Evolutionary conservation across 2,329 filamentous ascomycete species (phyloP).

Genomic region (Sphaerostilbella broomeana): DNA sequence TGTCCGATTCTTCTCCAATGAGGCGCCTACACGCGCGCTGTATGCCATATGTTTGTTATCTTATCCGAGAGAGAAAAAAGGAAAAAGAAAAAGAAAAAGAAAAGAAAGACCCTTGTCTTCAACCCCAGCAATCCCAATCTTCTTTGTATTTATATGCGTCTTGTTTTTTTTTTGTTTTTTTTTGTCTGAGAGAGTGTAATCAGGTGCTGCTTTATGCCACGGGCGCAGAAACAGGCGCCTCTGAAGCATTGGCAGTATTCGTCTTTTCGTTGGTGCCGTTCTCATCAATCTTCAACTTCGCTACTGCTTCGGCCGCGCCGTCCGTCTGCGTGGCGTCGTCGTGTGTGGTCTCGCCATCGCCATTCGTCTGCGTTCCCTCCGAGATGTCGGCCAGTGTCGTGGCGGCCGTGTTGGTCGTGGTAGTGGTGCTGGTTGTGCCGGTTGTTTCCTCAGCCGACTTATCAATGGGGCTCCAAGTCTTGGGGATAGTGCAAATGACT

Average conservation of each 20-base stretch:
- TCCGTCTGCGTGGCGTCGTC: constrained; percentile 25
- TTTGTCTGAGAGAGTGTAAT: too few species aligned
- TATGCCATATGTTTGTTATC: too few species aligned
- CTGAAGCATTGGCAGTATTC: constrained; percentile 4
- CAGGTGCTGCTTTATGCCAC: constrained; percentile 6
- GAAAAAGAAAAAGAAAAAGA: too few species aligned
- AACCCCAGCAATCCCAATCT: too few species aligned
- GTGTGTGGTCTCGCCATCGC: constrained; percentile 4
- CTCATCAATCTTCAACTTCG: constrained; percentile 29
- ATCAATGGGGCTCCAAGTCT: constrained; percentile 24
- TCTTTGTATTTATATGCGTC: too few species aligned
- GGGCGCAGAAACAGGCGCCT: constrained; percentile 5
- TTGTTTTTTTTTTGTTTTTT: too few species aligned
- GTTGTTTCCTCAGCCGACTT: constrained; percentile 7
- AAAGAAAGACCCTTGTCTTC: too few species aligned
- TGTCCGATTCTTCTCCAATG: too few species aligned
- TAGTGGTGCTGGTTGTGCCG: constrained; percentile 8
- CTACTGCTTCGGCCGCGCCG: constrained; percentile 23
- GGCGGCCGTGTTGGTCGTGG: constrained; percentile 2
- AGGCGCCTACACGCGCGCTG: too few species aligned
- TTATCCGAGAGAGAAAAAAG: too few species aligned
- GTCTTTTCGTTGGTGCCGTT: constrained; percentile 21
- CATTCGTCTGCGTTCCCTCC: constrained; percentile 23
- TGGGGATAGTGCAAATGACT: constrained; percentile 45
- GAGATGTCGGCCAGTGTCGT: constrained; percentile 12